Evolutionary conservation across 2,329 filamentous ascomycete species (phyloP).

Genomic region (Diaporthe vexans): DNA sequence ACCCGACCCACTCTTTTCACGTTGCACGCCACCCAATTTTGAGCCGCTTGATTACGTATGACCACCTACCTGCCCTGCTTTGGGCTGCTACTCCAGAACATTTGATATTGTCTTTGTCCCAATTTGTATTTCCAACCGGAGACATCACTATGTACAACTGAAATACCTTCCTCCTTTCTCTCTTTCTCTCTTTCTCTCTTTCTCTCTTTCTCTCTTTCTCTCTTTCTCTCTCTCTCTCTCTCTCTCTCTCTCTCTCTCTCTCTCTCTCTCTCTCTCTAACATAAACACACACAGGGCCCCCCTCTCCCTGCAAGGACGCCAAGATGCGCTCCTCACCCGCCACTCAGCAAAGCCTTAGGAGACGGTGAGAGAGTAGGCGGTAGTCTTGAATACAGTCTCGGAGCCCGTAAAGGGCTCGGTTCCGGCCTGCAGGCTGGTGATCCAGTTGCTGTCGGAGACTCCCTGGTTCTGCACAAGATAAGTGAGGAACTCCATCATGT

Average conservation of each 20-base stretch:
- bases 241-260: neutral
- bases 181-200: neutral
- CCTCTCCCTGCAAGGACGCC: neutral
- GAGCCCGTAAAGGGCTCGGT: slow-evolving; percentile 69
- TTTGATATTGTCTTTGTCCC: neutral
- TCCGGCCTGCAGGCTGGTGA: slow-evolving; percentile 67
- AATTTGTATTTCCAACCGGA: slow-evolving; percentile 9
- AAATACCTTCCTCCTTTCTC: neutral
- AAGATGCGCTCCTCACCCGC: neutral
- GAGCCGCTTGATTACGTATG: neutral
- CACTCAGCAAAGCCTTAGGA: neutral
- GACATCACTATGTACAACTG: slow-evolving; percentile 25
- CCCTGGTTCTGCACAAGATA: slow-evolving; percentile 67
- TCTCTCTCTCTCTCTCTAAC: too few species aligned
- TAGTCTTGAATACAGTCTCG: slow-evolving; percentile 48
- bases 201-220: neutral
- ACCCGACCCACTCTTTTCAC: too few species aligned
- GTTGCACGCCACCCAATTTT: too few species aligned
- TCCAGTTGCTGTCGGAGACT: slow-evolving; percentile 63
- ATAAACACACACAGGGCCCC: too few species aligned
- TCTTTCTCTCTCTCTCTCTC: neutral
- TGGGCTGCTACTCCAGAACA: too few species aligned
- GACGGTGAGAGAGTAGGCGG: slow-evolving; percentile 42
- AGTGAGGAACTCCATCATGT: slow-evolving; percentile 69
- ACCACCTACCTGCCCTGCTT: too few species aligned